Conservation (phyloP, 1,139 yeast species). For the Geotrichum restrictum region DNA sequence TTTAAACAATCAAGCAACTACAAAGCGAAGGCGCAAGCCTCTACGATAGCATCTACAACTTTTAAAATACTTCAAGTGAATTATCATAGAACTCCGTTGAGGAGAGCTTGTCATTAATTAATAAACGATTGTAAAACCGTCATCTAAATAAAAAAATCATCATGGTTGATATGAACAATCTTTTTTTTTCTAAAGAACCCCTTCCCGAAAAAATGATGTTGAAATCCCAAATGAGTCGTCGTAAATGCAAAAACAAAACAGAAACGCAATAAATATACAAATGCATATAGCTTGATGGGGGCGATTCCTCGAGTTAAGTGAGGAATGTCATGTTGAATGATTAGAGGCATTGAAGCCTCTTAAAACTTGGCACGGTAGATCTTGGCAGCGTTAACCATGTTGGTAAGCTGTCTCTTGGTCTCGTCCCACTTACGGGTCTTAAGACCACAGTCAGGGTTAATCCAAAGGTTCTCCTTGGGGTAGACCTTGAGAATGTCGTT, state of each 20-base stretch:
- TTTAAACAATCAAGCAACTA: slow-evolving; percentile 17
- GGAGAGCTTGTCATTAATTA: slow-evolving; percentile 26
- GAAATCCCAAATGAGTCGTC: slow-evolving; percentile 27
- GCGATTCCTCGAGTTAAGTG: slow-evolving; percentile 21
- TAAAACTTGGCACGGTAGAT: slow-evolving; percentile 66
- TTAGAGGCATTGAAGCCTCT: neutral
- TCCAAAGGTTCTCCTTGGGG: slow-evolving; percentile 98
- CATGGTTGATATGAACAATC: slow-evolving; percentile 19
- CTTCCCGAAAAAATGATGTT: slow-evolving; percentile 27
- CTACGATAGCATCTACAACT: neutral
- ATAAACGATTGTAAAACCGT: slow-evolving; percentile 19
- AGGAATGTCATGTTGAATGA: slow-evolving; percentile 17
- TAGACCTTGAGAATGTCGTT: slow-evolving; percentile 91
- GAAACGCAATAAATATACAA: slow-evolving; percentile 18
- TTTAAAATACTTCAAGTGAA: neutral
- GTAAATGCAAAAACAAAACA: slow-evolving; percentile 9
- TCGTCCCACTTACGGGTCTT: slow-evolving; percentile 97
- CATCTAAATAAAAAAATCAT: slow-evolving; percentile 17
- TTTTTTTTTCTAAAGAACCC: slow-evolving; percentile 18
- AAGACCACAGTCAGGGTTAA: slow-evolving; percentile 99
- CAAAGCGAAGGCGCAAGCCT: slow-evolving; percentile 11
- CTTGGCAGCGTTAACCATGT: slow-evolving; percentile 99
- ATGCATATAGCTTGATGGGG: slow-evolving; percentile 9
- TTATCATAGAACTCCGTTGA: slow-evolving; percentile 26
- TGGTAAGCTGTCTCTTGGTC: slow-evolving; percentile 73